Evolutionary conservation across 768 basidiomycete genomes (phyloP).

Genomic region (Boletus sp.): DNA sequence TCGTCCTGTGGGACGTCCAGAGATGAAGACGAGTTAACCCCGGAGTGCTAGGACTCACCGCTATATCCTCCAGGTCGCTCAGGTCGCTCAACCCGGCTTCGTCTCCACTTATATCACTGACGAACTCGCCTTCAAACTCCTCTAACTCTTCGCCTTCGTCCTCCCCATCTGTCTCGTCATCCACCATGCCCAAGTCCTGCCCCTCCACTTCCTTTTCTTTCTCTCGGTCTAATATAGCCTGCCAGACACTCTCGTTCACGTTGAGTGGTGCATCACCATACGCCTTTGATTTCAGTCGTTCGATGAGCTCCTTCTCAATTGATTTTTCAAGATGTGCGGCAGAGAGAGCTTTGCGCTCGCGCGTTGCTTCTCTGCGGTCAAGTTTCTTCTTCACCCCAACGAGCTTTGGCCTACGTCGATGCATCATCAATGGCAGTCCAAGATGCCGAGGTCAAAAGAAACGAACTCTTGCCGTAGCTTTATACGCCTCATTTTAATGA

Average conservation of each 20-base stretch:
- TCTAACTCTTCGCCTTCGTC: conserved; percentile 47
- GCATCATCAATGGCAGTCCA: background rate
- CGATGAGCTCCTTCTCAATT: conserved; percentile 94
- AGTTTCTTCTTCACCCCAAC: conserved; percentile 97
- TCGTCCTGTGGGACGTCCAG: conserved; percentile 33
- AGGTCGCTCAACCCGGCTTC: conserved; percentile 43
- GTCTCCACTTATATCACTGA: conserved; percentile 54
- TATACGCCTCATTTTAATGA: conserved; percentile 95
- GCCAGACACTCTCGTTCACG: conserved; percentile 97
- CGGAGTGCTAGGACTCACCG: conserved; percentile 40
- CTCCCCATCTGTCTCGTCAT: conserved; percentile 56
- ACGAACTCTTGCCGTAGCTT: conserved; percentile 83
- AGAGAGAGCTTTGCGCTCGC: conserved; percentile 93
- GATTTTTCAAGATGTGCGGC: conserved; percentile 94
- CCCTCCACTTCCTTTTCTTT: conserved; percentile 48
- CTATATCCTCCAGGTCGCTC: conserved; percentile 60
- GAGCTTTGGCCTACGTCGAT: conserved; percentile 70
- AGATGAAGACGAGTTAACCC: background rate
- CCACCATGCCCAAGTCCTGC: conserved; percentile 40
- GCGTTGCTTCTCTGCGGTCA: conserved; percentile 85
- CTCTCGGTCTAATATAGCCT: conserved; percentile 83
- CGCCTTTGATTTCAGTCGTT: conserved; percentile 92
- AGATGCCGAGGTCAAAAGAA: background rate
- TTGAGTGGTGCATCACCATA: conserved; percentile 98
- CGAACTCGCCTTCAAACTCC: conserved; percentile 53